These are phyloP conservation scores for Apiospora phragmitis DNA, from an alignment of 2,329 filamentous ascomycete species.

Conservation along the genomic window DNA sequence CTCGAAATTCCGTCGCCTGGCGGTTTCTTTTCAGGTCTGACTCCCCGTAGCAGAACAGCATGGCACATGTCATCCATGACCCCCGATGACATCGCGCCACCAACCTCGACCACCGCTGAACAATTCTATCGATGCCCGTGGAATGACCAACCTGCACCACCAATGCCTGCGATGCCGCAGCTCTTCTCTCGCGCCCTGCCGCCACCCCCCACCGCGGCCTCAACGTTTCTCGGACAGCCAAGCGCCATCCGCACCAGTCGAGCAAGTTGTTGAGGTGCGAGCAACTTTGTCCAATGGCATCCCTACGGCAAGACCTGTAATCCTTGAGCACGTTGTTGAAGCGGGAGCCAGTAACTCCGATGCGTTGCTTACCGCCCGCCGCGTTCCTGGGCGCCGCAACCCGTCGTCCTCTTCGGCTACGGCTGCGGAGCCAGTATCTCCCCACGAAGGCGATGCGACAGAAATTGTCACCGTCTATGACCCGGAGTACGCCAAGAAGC, in stretches of 20 bases:
- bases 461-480: slow-evolving; percentile 73
- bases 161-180: slow-evolving; percentile 30
- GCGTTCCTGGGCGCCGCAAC: slow-evolving; percentile 25
- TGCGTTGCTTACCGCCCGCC: slow-evolving; percentile 29
- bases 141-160: slow-evolving; percentile 46
- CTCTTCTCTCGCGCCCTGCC: slow-evolving; percentile 20
- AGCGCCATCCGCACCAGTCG: slow-evolving; percentile 51
- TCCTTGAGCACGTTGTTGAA: slow-evolving; percentile 41
- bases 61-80: slow-evolving; percentile 68
- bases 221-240: slow-evolving; percentile 37
- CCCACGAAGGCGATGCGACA: slow-evolving; percentile 54
- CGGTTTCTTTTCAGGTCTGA: slow-evolving; percentile 87
- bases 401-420: slow-evolving; percentile 33
- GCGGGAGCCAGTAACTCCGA: slow-evolving; percentile 29
- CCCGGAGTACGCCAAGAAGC: slow-evolving; percentile 71
- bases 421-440: slow-evolving; percentile 39
- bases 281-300: slow-evolving; percentile 60
- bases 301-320: slow-evolving; percentile 62
- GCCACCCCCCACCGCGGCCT: slow-evolving; percentile 39
- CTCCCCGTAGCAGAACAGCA: slow-evolving; percentile 72
- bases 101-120: slow-evolving; percentile 88
- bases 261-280: slow-evolving; percentile 66
- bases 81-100: slow-evolving; percentile 58
- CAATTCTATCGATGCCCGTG: slow-evolving; percentile 88
- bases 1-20: slow-evolving; percentile 90